phyloP scores from a whole-genome alignment of 1,284 basidiomycete species.

The Cutaneotrichosporon cyanovorans region DNA sequence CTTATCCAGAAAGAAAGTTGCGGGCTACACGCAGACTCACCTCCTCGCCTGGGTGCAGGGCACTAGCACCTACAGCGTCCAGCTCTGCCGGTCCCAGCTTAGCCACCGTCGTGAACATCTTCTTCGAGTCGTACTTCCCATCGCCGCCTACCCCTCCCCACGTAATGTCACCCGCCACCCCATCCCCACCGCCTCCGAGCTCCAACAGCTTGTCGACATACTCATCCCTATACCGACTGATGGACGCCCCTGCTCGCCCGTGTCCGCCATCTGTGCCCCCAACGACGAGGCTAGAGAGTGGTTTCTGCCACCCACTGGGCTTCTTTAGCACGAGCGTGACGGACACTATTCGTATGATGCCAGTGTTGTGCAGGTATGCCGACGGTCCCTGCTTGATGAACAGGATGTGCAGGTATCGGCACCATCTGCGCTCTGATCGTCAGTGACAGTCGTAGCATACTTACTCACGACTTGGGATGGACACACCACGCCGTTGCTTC shows the following conservation, averaged over 20 bases:
- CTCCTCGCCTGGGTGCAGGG: conserved; percentile 8
- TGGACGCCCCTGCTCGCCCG: neutral
- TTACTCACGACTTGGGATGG: conserved; percentile 36
- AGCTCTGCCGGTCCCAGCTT: neutral
- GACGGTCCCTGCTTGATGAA: conserved; percentile 28
- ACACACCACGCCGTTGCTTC: conserved; percentile 28
- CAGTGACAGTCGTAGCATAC: neutral
- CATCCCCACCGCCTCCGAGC: conserved; percentile 2
- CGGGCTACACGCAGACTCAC: conserved; percentile 3
- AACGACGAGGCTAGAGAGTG: conserved; percentile 26
- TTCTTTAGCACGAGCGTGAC: conserved; percentile 28
- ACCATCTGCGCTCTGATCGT: conserved; percentile 32
- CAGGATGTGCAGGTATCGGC: conserved; percentile 33
- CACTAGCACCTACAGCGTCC: neutral
- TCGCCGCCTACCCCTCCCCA: conserved; percentile 8
- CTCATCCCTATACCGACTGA: conserved; percentile 2
- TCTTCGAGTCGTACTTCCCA: conserved; percentile 3
- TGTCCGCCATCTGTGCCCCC: conserved; percentile 13
- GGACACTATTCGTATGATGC: conserved; percentile 26
- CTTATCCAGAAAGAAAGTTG: too few relatives aligned
- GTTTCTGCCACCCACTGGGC: conserved; percentile 31
- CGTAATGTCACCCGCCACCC: conserved; percentile 1
- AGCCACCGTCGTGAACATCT: conserved; percentile 1
- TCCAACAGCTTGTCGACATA: conserved; percentile 1
- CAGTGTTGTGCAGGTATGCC: conserved; percentile 14